Evolutionary conservation across 2,329 filamentous ascomycete species (phyloP).

Genomic region (Penicillium sp.): DNA sequence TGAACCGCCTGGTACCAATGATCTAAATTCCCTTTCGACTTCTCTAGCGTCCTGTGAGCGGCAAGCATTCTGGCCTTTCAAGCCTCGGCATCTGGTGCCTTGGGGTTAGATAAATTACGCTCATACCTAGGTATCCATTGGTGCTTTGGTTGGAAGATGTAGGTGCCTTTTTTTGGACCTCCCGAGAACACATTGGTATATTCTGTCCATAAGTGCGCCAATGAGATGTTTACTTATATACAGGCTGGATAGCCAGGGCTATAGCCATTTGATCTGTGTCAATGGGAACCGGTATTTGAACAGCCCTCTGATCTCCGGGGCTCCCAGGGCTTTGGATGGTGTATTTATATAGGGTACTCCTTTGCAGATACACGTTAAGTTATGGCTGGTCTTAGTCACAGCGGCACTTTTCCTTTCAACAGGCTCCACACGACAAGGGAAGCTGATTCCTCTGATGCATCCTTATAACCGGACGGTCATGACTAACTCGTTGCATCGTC

Average conservation of each 20-base stretch:
- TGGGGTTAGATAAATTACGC: constrained; percentile 17
- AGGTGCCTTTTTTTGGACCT: constrained; percentile 19
- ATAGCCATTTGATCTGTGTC: background rate
- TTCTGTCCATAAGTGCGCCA: too few species aligned
- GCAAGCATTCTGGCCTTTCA: constrained; percentile 16
- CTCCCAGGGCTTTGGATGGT: constrained; percentile 3
- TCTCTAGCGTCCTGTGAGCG: constrained; percentile 15
- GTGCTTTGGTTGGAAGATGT: constrained; percentile 22
- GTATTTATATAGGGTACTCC: constrained; percentile 21
- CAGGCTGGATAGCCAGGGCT: background rate
- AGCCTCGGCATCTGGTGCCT: constrained; percentile 13
- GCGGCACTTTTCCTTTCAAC: constrained; percentile 23
- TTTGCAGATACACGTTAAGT: constrained; percentile 16
- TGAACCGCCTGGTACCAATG: constrained; percentile 14
- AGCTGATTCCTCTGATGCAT: constrained; percentile 12
- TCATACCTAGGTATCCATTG: constrained; percentile 8
- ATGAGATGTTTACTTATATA: background rate
- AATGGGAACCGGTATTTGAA: background rate
- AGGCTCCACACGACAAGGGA: constrained; percentile 17
- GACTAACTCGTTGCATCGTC: constrained; percentile 9
- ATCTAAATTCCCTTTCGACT: constrained; percentile 15
- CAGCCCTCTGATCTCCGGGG: background rate
- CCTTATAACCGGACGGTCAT: constrained; percentile 36
- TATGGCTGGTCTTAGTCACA: constrained; percentile 24
- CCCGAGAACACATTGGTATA: constrained; percentile 12